Conservation (phyloP, 441 rosid species). For the Daphne laureola region DNA sequence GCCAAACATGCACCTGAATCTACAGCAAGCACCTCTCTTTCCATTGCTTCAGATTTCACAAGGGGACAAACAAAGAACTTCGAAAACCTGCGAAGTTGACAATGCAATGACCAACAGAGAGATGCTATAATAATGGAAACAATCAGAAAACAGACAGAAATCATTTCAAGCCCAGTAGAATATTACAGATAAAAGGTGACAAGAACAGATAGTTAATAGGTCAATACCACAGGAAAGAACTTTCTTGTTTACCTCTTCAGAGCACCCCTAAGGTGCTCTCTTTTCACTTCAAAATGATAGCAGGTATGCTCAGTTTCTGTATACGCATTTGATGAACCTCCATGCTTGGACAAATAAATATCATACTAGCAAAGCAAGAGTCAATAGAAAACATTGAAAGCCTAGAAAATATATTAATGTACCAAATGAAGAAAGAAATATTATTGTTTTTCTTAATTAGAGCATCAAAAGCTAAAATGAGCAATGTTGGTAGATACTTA, state of each 20-base stretch:
- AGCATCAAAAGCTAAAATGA: background rate
- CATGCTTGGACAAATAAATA: constrained; percentile 96
- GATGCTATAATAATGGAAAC: constrained; percentile 6
- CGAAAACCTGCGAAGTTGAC: constrained; percentile 67
- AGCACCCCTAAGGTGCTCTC: constrained; percentile 78
- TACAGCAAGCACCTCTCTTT: constrained; percentile 90
- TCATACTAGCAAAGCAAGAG: constrained; percentile 72
- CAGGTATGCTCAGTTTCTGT: constrained; percentile 94
- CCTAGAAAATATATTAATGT: constrained; percentile 12
- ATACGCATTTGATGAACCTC: constrained; percentile 96
- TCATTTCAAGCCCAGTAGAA: background rate
- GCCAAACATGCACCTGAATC: constrained; percentile 65
- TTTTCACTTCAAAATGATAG: constrained; percentile 95
- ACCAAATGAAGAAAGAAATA: background rate
- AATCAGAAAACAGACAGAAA: constrained; percentile 1
- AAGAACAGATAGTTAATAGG: background rate
- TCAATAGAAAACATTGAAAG: constrained; percentile 23
- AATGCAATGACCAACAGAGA: constrained; percentile 14
- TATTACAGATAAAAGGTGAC: background rate
- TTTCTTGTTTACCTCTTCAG: constrained; percentile 55
- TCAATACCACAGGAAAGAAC: constrained; percentile 3
- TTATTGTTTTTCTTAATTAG: background rate
- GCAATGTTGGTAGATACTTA: too few species aligned
- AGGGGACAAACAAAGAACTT: constrained; percentile 97
- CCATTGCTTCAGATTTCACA: constrained; percentile 89